Evolutionary conservation across 805 yeast species (phyloP).

Genomic region (Sugiyamaella qingdaonensis): DNA sequence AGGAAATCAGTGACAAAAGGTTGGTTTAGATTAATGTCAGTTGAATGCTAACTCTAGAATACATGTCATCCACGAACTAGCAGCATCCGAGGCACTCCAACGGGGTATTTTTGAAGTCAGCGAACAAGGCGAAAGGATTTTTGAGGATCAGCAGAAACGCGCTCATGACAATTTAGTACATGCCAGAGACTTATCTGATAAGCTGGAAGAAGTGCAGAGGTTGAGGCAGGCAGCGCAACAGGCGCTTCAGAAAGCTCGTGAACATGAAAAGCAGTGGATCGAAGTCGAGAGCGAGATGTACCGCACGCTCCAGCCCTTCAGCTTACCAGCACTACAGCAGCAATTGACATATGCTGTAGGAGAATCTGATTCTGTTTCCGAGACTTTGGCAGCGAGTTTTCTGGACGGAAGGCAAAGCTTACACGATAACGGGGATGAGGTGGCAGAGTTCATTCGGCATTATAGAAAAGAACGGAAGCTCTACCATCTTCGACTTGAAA

Average conservation of each 20-base stretch:
- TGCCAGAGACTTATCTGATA: constrained; percentile 28
- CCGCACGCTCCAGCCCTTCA: constrained; percentile 34
- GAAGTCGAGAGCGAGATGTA: constrained; percentile 35
- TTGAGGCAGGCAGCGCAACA: constrained; percentile 5
- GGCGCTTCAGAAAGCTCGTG: constrained; percentile 22
- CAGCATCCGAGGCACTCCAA: constrained; percentile 21
- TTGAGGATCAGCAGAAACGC: constrained; percentile 23
- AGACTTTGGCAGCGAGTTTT: constrained; percentile 34
- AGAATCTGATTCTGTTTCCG: constrained; percentile 34
- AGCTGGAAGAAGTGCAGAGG: constrained; percentile 28
- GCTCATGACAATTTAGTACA: constrained; percentile 26
- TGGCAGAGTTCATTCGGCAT: constrained; percentile 39
- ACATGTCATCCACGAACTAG: constrained; percentile 24
- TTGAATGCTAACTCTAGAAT: constrained; percentile 18
- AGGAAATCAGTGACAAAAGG: constrained; percentile 17
- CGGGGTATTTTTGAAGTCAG: constrained; percentile 30
- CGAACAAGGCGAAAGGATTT: constrained; percentile 23
- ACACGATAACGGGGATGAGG: constrained; percentile 23
- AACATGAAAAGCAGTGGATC: constrained; percentile 35
- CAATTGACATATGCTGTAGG: constrained; percentile 30
- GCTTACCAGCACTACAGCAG: constrained; percentile 34
- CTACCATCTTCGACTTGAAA: constrained; percentile 45
- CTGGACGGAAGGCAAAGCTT: constrained; percentile 19
- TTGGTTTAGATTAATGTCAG: constrained; percentile 11
- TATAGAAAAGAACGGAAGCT: constrained; percentile 40